Evolutionary conservation across 2,329 filamentous ascomycete species (phyloP).

Genomic region (Bipolaris sorokiniana): DNA sequence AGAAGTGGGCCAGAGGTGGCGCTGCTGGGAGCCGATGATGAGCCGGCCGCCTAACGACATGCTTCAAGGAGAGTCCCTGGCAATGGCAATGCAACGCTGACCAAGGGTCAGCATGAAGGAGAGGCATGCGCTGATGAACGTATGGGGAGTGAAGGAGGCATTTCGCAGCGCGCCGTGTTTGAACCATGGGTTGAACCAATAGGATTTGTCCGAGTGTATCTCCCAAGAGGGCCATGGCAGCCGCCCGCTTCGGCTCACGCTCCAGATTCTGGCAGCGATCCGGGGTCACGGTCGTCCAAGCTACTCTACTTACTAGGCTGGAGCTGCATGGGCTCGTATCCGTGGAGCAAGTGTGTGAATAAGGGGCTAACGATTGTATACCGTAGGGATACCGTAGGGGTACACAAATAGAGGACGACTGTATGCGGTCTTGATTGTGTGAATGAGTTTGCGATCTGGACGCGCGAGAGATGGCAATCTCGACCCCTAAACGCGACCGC

Average conservation of each 20-base stretch:
- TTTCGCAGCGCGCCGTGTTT: background rate
- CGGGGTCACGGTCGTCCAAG: constrained; percentile 11
- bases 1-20: constrained; percentile 20
- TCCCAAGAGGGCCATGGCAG: constrained; percentile 2
- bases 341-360: constrained; percentile 3
- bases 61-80: background rate
- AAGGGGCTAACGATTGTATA: too few species aligned
- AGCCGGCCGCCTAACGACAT: constrained; percentile 2
- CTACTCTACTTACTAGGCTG: background rate
- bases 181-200: constrained; percentile 18
- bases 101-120: background rate
- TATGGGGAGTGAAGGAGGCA: constrained; percentile 12
- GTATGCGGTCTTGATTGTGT: too few species aligned
- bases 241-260: constrained; percentile 10
- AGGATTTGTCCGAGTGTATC: constrained; percentile 19
- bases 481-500: too few species aligned
- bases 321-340: background rate
- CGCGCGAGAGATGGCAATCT: too few species aligned
- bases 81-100: background rate
- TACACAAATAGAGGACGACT: too few species aligned
- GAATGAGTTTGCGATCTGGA: too few species aligned
- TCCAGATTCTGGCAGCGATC: constrained; percentile 13
- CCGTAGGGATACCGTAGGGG: too few species aligned
- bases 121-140: constrained; percentile 4
- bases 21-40: constrained; percentile 8